phyloP scores from a whole-genome alignment of 768 basidiomycete genomes.

The Kwoniella sp. region DNA sequence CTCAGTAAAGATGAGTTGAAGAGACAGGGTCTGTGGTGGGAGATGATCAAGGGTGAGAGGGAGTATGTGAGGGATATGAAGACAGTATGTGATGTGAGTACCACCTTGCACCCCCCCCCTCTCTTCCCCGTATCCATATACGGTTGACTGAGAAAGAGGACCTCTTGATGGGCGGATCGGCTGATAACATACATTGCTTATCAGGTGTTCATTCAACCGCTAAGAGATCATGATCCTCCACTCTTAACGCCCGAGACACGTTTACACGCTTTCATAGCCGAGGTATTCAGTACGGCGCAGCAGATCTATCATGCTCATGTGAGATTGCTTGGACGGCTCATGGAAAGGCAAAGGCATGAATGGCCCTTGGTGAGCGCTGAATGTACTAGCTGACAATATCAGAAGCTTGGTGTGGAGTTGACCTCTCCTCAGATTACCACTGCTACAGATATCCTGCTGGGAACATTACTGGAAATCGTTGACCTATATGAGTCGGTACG shows the following conservation, averaged over 20 bases:
- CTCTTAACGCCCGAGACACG: slow-evolving; percentile 33
- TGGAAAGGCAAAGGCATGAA: slow-evolving; percentile 45
- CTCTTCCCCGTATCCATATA: neutral
- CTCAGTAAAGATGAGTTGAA: slow-evolving; percentile 37
- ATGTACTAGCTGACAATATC: no score
- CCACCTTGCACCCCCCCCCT: neutral
- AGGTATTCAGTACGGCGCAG: slow-evolving; percentile 46
- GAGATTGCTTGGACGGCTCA: slow-evolving; percentile 31
- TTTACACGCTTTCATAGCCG: slow-evolving; percentile 44
- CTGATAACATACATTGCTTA: neutral
- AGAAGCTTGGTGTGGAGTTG: neutral
- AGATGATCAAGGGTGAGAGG: slow-evolving; percentile 47
- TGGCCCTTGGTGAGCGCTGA: slow-evolving; percentile 49
- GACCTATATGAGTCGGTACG: slow-evolving; percentile 45
- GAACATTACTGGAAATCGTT: slow-evolving; percentile 32
- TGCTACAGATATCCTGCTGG: slow-evolving; percentile 42
- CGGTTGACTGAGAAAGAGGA: neutral
- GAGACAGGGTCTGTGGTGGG: slow-evolving; percentile 50
- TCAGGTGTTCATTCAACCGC: slow-evolving; percentile 46
- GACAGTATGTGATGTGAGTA: slow-evolving; percentile 44
- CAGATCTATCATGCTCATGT: slow-evolving; percentile 35
- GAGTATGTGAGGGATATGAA: slow-evolving; percentile 49
- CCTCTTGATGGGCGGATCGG: neutral
- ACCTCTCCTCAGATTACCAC: slow-evolving; percentile 34
- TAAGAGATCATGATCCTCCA: slow-evolving; percentile 33